Percentiles rank a stretch among this genome's conserved stretches.
phyloP scores from a whole-genome alignment of 78 protist species.

The Polysphondylium violaceum region DNA sequence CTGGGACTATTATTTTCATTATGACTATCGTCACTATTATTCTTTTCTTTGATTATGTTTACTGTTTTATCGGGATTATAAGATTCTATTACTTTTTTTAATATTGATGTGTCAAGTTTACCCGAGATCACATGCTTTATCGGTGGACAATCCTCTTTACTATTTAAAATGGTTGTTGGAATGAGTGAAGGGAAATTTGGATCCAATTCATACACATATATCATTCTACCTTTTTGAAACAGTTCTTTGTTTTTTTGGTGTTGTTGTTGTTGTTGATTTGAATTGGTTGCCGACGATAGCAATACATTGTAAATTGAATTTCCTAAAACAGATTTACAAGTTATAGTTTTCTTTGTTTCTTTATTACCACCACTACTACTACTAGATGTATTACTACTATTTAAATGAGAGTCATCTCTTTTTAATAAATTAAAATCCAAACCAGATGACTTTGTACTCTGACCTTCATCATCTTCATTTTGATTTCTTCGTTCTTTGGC shows the following conservation, averaged over 20 bases:
- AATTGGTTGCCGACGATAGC: not conserved
- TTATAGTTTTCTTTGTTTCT: not conserved
- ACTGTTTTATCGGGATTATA: slow-evolving; percentile 6
- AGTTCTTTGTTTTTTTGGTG: slow-evolving; percentile 24
- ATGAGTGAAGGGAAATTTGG: slow-evolving; percentile 42
- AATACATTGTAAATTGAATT: slow-evolving; percentile 9
- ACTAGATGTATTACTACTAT: not conserved
- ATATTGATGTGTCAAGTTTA: not conserved
- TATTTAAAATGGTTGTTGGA: slow-evolving; percentile 26
- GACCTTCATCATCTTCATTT: slow-evolving; percentile 3
- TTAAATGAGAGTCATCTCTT: slow-evolving; percentile 10
- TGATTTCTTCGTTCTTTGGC: slow-evolving; percentile 55
- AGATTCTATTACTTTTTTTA: not conserved
- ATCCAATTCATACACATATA: slow-evolving; percentile 57
- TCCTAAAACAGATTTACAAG: not conserved
- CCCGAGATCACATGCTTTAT: slow-evolving; percentile 3
- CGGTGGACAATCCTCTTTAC: slow-evolving; percentile 50
- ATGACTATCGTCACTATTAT: not conserved
- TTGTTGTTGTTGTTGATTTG: not conserved
- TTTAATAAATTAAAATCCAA: slow-evolving; percentile 24
- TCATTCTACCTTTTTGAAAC: slow-evolving; percentile 48
- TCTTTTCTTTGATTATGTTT: not conserved
- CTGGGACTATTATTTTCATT: not conserved
- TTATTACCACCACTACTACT: not conserved
- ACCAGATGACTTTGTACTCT: not conserved